A percentile compares a stretch with the other conserved stretches of the same genome.
Evolutionary conservation across 2,329 filamentous ascomycete species (phyloP).

Genomic region (Botryosphaeria agaves): DNA sequence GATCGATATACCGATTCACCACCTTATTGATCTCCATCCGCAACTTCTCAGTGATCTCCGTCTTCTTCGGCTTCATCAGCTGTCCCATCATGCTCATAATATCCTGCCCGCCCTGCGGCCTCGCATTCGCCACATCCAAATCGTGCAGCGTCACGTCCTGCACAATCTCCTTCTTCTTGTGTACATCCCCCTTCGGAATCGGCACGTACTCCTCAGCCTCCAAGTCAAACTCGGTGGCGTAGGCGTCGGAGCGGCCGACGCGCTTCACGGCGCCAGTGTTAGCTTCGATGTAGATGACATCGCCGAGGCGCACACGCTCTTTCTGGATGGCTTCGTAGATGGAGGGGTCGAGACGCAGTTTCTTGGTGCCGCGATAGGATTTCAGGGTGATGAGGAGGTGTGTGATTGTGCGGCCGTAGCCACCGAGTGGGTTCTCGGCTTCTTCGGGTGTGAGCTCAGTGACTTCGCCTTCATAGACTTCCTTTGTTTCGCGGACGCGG

Average conservation of each 20-base stretch:
- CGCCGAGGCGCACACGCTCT: slow-evolving; percentile 86
- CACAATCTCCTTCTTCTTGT: slow-evolving; percentile 99
- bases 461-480: slow-evolving; percentile 97
- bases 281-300: slow-evolving; percentile 98
- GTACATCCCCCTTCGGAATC: slow-evolving; percentile 95
- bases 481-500: slow-evolving; percentile 95
- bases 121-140: slow-evolving; percentile 84
- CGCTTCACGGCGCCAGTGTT: slow-evolving; percentile 97
- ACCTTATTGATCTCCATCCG: slow-evolving; percentile 97
- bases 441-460: slow-evolving; percentile 96
- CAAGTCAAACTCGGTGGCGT: slow-evolving; percentile 94
- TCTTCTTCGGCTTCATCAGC: slow-evolving; percentile 99
- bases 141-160: slow-evolving; percentile 97
- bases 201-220: slow-evolving; percentile 98
- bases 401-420: slow-evolving; percentile 94
- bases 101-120: slow-evolving; percentile 92
- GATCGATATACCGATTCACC: slow-evolving; percentile 96
- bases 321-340: slow-evolving; percentile 99
- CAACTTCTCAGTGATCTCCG: slow-evolving; percentile 96
- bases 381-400: slow-evolving; percentile 89
- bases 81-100: slow-evolving; percentile 99
- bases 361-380: slow-evolving; percentile 93
- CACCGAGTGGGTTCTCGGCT: slow-evolving; percentile 90
- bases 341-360: slow-evolving; percentile 86
- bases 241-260: slow-evolving; percentile 88